Conservation (phyloP, 495 filamentous ascomycete genomes). For the Lasiosphaeriaceae sp. region DNA sequence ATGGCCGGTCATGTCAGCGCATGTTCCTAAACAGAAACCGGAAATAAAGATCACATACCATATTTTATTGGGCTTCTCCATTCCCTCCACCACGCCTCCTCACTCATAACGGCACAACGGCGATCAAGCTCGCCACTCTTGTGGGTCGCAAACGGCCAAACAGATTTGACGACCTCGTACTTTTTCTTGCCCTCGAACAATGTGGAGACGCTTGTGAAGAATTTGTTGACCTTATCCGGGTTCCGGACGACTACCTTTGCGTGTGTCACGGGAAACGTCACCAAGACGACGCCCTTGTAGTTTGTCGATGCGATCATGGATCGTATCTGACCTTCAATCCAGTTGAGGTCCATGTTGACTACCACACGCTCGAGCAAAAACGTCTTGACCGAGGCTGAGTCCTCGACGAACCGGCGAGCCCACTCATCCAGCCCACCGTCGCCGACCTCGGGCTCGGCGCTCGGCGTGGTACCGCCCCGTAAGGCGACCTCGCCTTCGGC, state of each 20-base stretch:
- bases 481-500: constrained; percentile 42
- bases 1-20: constrained; percentile 1
- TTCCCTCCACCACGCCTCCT: constrained; percentile 52
- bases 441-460: constrained; percentile 32
- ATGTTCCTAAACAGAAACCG: not conserved
- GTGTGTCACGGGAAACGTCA: constrained; percentile 51
- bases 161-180: constrained; percentile 48
- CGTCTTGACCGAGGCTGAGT: constrained; percentile 41
- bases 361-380: constrained; percentile 48
- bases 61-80: constrained; percentile 43
- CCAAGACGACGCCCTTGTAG: constrained; percentile 46
- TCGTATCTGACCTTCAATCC: constrained; percentile 50
- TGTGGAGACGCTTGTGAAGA: constrained; percentile 39
- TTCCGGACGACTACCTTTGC: constrained; percentile 43
- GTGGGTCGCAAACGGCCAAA: constrained; percentile 44
- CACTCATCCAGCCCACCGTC: constrained; percentile 45
- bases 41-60: constrained; percentile 17
- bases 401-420: constrained; percentile 45
- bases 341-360: constrained; percentile 47
- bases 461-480: constrained; percentile 42
- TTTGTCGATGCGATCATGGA: constrained; percentile 39
- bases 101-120: constrained; percentile 44
- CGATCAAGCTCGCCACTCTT: constrained; percentile 35
- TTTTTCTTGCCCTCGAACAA: constrained; percentile 42
- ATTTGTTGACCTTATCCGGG: constrained; percentile 43